Base-by-base conservation (phyloP, 2,329 filamentous ascomycete species). In the Dactylellina drechsleri region DNA sequence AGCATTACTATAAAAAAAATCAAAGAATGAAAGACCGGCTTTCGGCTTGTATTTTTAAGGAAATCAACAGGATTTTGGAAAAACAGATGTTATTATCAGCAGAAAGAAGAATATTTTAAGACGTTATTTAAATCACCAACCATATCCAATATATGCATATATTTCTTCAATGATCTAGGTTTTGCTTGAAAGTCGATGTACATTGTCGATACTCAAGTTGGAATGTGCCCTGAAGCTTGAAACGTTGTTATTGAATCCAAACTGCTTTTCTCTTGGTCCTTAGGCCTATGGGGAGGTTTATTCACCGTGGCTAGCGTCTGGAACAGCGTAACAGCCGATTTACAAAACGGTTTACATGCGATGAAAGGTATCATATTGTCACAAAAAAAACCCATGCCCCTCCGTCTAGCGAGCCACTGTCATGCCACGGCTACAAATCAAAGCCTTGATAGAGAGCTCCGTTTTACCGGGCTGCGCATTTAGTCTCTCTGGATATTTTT, bases 41-140 rank as follows among this genome's bases (percentile, higher is more conserved):
- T 41, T 41, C 36, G 36, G 36, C 36, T 41, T 41, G 36, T 41
- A 41, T 41, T 41, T 41, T 41, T 41, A 41, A 41, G 36, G 13
- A 41, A 41, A 41, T 41, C 36, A 41, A 41, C 36, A 41, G 36
- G 36, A 41, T 41, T 41, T 41, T 41, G 36, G 36, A 41, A 41
- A 41, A 41, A 41, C 36, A 41, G 36, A 41, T 41, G 36, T 41
- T 41, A 41, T 41, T 41, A 41, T 41, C 36, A 13, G 36, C 36
- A 13, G 36, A 41, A 41, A 41, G 36, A 41, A 41, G 36, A 41
- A 41, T 41, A 41, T 41, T 41, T 41, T 41, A 13, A 41, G 36
- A 41, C 36, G 36, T 6, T 6, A 41, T 41, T 41, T 41, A 41
- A 41, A 41, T 41, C 36, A 41, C 36, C 36, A 41, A 41, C 36